phyloP scores from a whole-genome alignment of 2,329 filamentous ascomycete genomes.

The Fusarium stilboides region DNA sequence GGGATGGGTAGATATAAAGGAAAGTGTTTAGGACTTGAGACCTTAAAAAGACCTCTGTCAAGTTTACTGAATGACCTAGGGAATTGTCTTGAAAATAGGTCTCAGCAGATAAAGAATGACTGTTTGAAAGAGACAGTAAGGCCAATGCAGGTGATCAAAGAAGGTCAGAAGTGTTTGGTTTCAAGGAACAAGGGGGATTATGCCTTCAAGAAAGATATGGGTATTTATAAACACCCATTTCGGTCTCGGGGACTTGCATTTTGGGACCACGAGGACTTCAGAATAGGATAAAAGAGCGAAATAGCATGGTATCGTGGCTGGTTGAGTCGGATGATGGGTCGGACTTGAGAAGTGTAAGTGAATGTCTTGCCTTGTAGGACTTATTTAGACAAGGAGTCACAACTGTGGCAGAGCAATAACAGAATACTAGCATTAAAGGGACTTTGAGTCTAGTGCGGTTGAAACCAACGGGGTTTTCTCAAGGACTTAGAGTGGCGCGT shows the following conservation, averaged over 20 bases:
- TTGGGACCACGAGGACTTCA: constrained; percentile 27
- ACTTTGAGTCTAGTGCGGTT: constrained; percentile 22
- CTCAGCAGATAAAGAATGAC: constrained; percentile 43
- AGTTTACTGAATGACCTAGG: constrained; percentile 42
- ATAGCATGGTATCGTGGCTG: constrained; percentile 34
- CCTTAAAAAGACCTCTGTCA: constrained; percentile 6
- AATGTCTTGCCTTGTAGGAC: constrained; percentile 35
- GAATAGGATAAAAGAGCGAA: constrained; percentile 3
- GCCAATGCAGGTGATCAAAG: constrained; percentile 51
- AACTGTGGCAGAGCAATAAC: constrained; percentile 29
- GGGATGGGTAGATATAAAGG: constrained; percentile 23
- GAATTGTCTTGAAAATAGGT: constrained; percentile 42
- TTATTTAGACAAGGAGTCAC: background rate
- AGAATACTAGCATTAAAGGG: background rate
- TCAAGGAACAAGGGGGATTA: constrained; percentile 23
- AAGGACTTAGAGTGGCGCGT: constrained; percentile 28
- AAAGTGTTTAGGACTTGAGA: constrained; percentile 20
- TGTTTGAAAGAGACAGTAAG: constrained; percentile 40
- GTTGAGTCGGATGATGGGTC: constrained; percentile 34
- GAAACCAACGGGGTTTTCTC: constrained; percentile 4
- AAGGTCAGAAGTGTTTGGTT: constrained; percentile 37
- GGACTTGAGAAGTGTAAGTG: constrained; percentile 35
- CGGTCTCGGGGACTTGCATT: constrained; percentile 24
- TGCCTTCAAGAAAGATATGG: background rate
- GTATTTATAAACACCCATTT: constrained; percentile 24